A percentile compares a stretch with the other conserved stretches of the same genome.
phyloP scores from a whole-genome alignment of 495 filamentous ascomycete genomes.

The Annulohypoxylon bovei region DNA sequence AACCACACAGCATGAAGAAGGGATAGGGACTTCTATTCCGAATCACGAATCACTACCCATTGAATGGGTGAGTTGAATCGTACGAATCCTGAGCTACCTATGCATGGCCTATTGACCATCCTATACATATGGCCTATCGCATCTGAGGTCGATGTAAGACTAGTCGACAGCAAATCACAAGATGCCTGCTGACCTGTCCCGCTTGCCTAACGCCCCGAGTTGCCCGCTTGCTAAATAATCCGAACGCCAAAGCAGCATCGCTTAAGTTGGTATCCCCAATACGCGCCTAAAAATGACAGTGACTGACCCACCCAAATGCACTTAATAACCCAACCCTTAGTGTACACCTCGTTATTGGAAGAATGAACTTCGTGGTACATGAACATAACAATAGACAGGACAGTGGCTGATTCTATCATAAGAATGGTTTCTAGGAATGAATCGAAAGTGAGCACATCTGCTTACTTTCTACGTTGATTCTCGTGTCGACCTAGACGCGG shows the following conservation, averaged over 20 bases:
- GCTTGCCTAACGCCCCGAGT: constrained; percentile 28
- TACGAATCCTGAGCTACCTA: constrained; percentile 9
- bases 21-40: constrained; percentile 14
- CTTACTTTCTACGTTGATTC: not conserved
- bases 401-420: constrained; percentile 8
- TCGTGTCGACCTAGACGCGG: not conserved
- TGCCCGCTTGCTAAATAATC: constrained; percentile 12
- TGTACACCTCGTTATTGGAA: constrained; percentile 14
- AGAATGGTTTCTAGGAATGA: constrained; percentile 1
- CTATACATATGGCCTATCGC: constrained; percentile 13
- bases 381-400: not conserved
- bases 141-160: constrained; percentile 7
- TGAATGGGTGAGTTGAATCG: constrained; percentile 25
- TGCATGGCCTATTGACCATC: no score
- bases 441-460: not conserved
- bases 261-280: constrained; percentile 30
- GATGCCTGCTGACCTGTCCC: constrained; percentile 25
- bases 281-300: constrained; percentile 32
- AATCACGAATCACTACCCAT: constrained; percentile 2
- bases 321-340: constrained; percentile 17
- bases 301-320: constrained; percentile 31
- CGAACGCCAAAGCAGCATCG: constrained; percentile 16
- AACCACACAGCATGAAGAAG: constrained; percentile 15
- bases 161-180: constrained; percentile 15
- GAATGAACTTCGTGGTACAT: not conserved